Percentiles rank a stretch among this genome's conserved stretches.
These are phyloP conservation scores for Olyra latifolia DNA, from an alignment of 176 grass and related monocot species.

Conservation along the genomic window DNA sequence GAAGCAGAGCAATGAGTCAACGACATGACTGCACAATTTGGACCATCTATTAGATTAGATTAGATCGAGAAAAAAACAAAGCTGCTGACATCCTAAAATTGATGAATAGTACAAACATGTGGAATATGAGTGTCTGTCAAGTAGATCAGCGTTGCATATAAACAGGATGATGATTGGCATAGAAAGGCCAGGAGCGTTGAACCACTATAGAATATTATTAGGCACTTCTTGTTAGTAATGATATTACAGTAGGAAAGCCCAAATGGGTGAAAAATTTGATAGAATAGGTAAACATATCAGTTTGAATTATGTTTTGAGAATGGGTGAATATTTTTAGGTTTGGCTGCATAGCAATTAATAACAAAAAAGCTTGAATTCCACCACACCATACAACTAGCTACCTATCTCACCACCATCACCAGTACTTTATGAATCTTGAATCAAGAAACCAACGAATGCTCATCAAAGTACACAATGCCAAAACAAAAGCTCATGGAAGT, in stretches of 20 bases:
- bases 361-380: neutral
- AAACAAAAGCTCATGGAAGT: too few relatives aligned
- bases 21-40: neutral
- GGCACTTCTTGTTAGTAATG: conserved; percentile 8
- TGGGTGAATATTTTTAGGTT: too few relatives aligned
- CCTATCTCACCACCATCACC: neutral
- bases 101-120: conserved; percentile 10
- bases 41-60: neutral
- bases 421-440: neutral
- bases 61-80: conserved; percentile 17
- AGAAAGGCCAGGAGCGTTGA: neutral
- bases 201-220: conserved; percentile 15
- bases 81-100: conserved; percentile 3
- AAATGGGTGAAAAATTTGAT: neutral
- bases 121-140: conserved; percentile 1
- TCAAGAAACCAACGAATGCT: conserved; percentile 17
- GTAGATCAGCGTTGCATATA: conserved; percentile 12
- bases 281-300: conserved; percentile 5
- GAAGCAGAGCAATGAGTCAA: neutral
- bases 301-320: too few relatives aligned
- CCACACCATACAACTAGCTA: too few relatives aligned
- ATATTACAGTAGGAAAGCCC: neutral
- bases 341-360: neutral
- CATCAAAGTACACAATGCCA: too few relatives aligned
- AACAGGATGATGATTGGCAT: conserved; percentile 20